Conservation (phyloP, 108 stramenopile genomes). For the Conticribra guillardii region DNA sequence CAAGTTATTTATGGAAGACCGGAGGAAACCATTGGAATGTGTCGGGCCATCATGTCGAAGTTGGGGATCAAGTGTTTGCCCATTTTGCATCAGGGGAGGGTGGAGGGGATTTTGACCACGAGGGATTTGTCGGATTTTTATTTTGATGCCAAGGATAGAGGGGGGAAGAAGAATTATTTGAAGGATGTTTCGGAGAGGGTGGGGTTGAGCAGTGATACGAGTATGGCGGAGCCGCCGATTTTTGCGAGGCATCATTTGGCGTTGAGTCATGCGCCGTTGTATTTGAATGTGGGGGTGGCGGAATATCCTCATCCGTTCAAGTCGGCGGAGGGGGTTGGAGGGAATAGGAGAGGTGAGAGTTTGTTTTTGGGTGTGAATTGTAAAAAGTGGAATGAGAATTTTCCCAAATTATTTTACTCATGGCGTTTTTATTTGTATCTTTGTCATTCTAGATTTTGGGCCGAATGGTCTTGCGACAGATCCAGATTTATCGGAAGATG, state of each 20-base stretch:
- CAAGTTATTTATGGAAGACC: conserved; percentile 86
- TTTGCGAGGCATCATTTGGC: conserved; percentile 70
- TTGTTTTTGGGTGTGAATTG: neutral
- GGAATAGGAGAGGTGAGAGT: conserved; percentile 65
- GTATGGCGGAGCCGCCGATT: conserved; percentile 88
- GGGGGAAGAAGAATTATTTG: conserved; percentile 92
- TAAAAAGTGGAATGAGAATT: neutral
- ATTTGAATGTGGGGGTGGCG: conserved; percentile 74
- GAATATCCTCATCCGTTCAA: conserved; percentile 96
- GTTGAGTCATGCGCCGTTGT: conserved; percentile 73
- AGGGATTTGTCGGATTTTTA: conserved; percentile 90
- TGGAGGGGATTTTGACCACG: conserved; percentile 90
- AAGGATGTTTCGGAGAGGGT: conserved; percentile 88
- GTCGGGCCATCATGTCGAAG: conserved; percentile 88
- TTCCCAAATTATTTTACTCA: neutral
- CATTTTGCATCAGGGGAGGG: conserved; percentile 76
- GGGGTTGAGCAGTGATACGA: conserved; percentile 77
- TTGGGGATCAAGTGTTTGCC: conserved; percentile 91
- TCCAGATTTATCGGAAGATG: conserved; percentile 87
- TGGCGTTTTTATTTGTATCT: neutral
- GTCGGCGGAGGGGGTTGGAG: conserved; percentile 69
- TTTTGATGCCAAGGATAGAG: conserved; percentile 80
- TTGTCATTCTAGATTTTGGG: conserved; percentile 60
- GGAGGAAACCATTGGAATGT: conserved; percentile 86
- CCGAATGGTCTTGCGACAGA: conserved; percentile 68